Percentiles rank a stretch among this genome's conserved stretches.
These are phyloP conservation scores for Trebouxiophyceae sp. DNA, from an alignment of 163 green algal species.

Conservation along the genomic window DNA sequence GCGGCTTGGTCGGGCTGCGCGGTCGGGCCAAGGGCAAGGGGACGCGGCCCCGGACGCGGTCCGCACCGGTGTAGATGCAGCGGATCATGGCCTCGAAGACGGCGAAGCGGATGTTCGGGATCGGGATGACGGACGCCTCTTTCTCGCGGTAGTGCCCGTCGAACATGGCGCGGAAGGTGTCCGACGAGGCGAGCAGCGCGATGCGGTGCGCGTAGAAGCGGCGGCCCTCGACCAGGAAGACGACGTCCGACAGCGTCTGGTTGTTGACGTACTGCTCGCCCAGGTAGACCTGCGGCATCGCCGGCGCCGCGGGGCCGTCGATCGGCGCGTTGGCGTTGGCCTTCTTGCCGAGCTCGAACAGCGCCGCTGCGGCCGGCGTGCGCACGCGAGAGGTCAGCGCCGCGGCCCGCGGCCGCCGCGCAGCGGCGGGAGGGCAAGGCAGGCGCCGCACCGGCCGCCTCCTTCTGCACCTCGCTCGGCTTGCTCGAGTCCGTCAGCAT, in stretches of 20 bases:
- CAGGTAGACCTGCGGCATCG: slow-evolving; percentile 60
- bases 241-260: slow-evolving; percentile 82
- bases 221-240: slow-evolving; percentile 86
- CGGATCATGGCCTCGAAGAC: slow-evolving; percentile 93
- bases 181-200: slow-evolving; percentile 74
- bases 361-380: slow-evolving; percentile 33
- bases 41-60: too few relatives aligned
- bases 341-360: slow-evolving; percentile 68
- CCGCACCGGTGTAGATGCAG: slow-evolving; percentile 79
- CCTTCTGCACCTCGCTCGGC: neutral
- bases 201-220: slow-evolving; percentile 81
- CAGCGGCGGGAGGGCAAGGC: neutral
- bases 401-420: too few relatives aligned
- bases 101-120: slow-evolving; percentile 86
- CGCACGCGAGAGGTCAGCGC: too few relatives aligned
- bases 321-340: slow-evolving; percentile 37
- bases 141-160: slow-evolving; percentile 77
- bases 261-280: slow-evolving; percentile 89
- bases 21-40: too few relatives aligned
- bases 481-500: slow-evolving; percentile 37
- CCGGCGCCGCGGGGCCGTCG: slow-evolving; percentile 16
- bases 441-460: slow-evolving; percentile 9
- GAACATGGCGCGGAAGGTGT: slow-evolving; percentile 93
- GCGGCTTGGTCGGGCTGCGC: too few relatives aligned
- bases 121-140: slow-evolving; percentile 76